Percentiles rank a stretch among this genome's conserved stretches.
Conservation (phyloP, 2,329 filamentous ascomycete genomes). For the Diaporthe destruens region DNA sequence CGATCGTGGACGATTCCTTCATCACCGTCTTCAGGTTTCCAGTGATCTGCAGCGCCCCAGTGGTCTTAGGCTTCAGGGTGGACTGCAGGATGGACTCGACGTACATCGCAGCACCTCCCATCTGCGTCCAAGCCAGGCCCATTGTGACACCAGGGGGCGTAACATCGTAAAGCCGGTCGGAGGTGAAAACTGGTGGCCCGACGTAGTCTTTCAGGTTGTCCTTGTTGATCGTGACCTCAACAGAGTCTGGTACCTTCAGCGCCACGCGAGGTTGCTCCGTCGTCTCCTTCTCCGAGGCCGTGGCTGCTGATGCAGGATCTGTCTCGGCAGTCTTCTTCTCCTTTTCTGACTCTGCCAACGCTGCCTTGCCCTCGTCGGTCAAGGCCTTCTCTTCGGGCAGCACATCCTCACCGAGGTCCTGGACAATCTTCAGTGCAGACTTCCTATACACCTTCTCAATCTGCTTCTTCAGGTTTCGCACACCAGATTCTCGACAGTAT, state of each 20-base stretch:
- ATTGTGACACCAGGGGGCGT: constrained; percentile 96
- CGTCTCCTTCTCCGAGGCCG: constrained; percentile 69
- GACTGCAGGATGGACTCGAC: constrained; percentile 96
- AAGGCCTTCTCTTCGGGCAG: constrained; percentile 84
- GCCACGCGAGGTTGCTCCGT: constrained; percentile 80
- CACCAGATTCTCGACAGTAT: constrained; percentile 96
- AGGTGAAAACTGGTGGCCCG: constrained; percentile 93
- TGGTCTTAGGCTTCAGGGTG: constrained; percentile 78
- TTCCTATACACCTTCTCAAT: constrained; percentile 99
- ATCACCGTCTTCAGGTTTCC: constrained; percentile 96
- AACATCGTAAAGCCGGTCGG: constrained; percentile 93
- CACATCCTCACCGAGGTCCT: constrained; percentile 88
- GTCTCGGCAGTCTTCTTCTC: constrained; percentile 61
- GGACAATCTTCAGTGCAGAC: constrained; percentile 95
- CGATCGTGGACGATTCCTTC: constrained; percentile 96
- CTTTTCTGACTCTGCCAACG: constrained; percentile 77
- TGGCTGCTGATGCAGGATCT: constrained; percentile 46
- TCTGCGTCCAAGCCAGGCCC: constrained; percentile 97
- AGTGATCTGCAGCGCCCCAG: constrained; percentile 87
- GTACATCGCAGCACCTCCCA: constrained; percentile 96
- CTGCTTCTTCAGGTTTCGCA: constrained; percentile 98
- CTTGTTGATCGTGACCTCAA: constrained; percentile 88
- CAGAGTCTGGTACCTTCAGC: constrained; percentile 85
- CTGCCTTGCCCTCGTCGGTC: constrained; percentile 87
- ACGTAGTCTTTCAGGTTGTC: constrained; percentile 97